Conservation (phyloP, 176 grass and related monocot species). For the Zizania latifolia region DNA sequence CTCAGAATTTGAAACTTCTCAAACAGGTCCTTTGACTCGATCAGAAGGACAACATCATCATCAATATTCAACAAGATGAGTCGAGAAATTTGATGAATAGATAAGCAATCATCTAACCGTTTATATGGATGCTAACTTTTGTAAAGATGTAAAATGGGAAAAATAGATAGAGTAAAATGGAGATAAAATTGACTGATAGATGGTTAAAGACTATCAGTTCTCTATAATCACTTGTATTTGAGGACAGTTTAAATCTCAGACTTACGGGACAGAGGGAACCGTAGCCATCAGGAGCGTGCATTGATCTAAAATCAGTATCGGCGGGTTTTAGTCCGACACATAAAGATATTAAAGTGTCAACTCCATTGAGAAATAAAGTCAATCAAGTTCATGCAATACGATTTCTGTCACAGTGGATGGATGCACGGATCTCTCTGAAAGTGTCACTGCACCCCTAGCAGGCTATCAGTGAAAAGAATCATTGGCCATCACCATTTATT, state of each 20-base stretch:
- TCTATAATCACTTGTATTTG: no score
- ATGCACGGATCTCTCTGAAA: no score
- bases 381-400: not conserved
- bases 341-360: not conserved
- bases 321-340: not conserved
- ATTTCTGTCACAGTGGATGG: not conserved
- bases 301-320: not conserved
- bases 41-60: not conserved
- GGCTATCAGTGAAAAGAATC: constrained; percentile 8
- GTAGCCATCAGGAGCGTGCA: not conserved
- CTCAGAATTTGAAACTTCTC: no score
- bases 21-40: not conserved
- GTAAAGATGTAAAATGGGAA: no score
- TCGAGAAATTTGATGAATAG: not conserved
- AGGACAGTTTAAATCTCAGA: no score
- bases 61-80: not conserved
- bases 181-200: no score
- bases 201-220: no score
- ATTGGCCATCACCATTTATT: not conserved
- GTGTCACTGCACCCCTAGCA: not conserved
- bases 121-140: no score
- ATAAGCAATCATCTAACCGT: not conserved
- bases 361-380: not conserved
- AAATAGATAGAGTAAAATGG: no score
- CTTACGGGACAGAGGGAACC: no score